Percentiles rank a stretch among this genome's conserved stretches.
Conservation (phyloP, 495 filamentous ascomycete species). For the Terfezia boudieri region DNA sequence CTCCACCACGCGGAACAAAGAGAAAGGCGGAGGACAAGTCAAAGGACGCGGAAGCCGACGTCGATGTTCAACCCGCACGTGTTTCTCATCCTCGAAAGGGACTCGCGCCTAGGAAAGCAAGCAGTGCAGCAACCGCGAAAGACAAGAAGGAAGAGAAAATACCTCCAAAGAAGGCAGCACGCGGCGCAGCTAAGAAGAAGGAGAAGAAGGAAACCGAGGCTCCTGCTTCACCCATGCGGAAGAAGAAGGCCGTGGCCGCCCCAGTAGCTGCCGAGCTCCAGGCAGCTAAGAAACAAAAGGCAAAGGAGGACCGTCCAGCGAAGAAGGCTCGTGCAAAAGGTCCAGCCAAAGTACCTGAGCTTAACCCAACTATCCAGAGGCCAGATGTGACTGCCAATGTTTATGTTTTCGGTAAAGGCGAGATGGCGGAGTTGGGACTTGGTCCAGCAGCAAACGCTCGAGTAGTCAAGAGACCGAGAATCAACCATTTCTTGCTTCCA, state of each 20-base stretch:
- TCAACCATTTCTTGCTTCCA: slow-evolving; percentile 35
- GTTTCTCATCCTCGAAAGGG: neutral
- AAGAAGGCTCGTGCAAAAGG: slow-evolving; percentile 8
- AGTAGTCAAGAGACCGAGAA: slow-evolving; percentile 45
- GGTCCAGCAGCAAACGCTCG: slow-evolving; percentile 36
- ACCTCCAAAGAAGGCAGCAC: slow-evolving; percentile 5
- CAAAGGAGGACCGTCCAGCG: neutral
- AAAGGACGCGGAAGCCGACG: slow-evolving; percentile 8
- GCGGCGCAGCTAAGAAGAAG: slow-evolving; percentile 1
- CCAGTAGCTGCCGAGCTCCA: slow-evolving; percentile 2
- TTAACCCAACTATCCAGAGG: slow-evolving; percentile 5
- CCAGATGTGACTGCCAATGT: slow-evolving; percentile 33
- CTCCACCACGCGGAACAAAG: slow-evolving; percentile 5
- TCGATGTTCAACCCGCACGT: neutral
- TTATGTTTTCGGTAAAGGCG: slow-evolving; percentile 46
- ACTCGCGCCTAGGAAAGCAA: neutral
- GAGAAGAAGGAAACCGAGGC: slow-evolving; percentile 7
- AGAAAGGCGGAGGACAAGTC: slow-evolving; percentile 9
- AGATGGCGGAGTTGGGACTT: slow-evolving; percentile 43
- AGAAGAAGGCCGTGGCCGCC: slow-evolving; percentile 1
- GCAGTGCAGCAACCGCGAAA: neutral
- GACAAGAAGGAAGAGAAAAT: slow-evolving; percentile 9
- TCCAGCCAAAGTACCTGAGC: neutral
- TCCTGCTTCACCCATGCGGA: neutral
- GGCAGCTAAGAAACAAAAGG: neutral